A percentile compares a stretch with the other conserved stretches of the same genome.
These are phyloP conservation scores for Alloteropsis semialata DNA, from an alignment of 176 grass and related monocot genomes.

Conservation along the genomic window DNA sequence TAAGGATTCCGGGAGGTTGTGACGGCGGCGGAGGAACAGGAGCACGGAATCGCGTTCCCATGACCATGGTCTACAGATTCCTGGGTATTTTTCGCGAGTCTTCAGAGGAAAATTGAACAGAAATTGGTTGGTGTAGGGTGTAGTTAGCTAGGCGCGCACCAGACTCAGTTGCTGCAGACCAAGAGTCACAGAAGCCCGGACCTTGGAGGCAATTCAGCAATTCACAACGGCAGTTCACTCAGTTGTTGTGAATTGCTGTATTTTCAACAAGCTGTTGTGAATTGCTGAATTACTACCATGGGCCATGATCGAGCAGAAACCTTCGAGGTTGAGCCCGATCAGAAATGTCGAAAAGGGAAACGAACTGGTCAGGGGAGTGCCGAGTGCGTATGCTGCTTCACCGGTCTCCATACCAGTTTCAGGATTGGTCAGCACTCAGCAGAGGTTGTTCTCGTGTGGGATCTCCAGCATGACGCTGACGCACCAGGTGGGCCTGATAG, in stretches of 20 bases:
- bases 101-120: not conserved
- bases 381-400: not conserved
- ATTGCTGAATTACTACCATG: not conserved
- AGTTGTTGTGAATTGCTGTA: not conserved
- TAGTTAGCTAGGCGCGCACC: not conserved
- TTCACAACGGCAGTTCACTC: no score
- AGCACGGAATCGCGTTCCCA: not conserved
- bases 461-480: constrained; percentile 30
- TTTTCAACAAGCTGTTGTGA: not conserved
- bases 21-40: not conserved
- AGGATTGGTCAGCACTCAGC: not conserved
- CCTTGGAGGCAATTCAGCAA: not conserved
- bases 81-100: not conserved
- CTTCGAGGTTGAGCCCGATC: not conserved
- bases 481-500: constrained; percentile 17
- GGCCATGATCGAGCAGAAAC: not conserved
- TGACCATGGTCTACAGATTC: not conserved
- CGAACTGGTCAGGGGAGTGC: not conserved
- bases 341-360: not conserved
- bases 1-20: not conserved
- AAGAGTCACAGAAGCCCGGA: not conserved
- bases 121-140: not conserved
- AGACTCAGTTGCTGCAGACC: not conserved
- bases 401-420: not conserved
- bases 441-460: not conserved